A percentile compares a stretch with the other conserved stretches of the same genome.
Evolutionary conservation across 129 eudicot species (phyloP).

Genomic region (Deinandra increscens): DNA sequence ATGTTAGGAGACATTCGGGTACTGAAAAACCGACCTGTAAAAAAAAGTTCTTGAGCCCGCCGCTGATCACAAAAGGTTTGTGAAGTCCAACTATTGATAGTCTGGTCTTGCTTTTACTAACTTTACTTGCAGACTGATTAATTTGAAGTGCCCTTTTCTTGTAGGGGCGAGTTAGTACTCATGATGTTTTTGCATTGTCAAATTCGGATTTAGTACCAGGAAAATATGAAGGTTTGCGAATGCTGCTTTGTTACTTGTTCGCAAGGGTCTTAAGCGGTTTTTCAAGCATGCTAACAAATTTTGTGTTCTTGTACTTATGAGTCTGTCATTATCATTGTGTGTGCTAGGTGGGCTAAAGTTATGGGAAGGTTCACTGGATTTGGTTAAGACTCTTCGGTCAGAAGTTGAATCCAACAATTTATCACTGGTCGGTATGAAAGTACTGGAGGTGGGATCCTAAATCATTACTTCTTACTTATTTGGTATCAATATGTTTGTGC

Average conservation of each 20-base stretch:
- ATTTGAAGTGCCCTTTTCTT: constrained; percentile 15
- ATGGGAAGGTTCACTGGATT: constrained; percentile 99
- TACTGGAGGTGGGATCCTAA: constrained; percentile 32
- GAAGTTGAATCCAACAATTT: constrained; percentile 55
- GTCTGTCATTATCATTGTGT: constrained; percentile 22
- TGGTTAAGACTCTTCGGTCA: constrained; percentile 55
- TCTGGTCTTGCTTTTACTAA: background rate
- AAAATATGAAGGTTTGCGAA: constrained; percentile 49
- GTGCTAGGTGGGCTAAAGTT: constrained; percentile 77
- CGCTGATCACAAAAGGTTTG: too few species aligned
- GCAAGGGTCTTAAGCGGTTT: background rate
- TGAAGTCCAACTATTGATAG: too few species aligned
- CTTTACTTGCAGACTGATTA: background rate
- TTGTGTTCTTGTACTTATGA: constrained; percentile 14
- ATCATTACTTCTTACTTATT: background rate
- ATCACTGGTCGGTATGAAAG: constrained; percentile 60
- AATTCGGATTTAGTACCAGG: constrained; percentile 97
- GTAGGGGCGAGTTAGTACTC: constrained; percentile 85
- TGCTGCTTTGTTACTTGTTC: constrained; percentile 3
- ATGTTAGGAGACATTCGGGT: too few species aligned
- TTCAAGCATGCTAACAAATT: background rate
- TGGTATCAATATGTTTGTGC: background rate
- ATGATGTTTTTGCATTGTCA: constrained; percentile 70
- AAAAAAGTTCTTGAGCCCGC: too few species aligned
- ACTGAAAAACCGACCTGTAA: too few species aligned